These are phyloP conservation scores for Trichoderma polysporum DNA, from an alignment of 2,329 filamentous ascomycete genomes.

Conservation along the genomic window DNA sequence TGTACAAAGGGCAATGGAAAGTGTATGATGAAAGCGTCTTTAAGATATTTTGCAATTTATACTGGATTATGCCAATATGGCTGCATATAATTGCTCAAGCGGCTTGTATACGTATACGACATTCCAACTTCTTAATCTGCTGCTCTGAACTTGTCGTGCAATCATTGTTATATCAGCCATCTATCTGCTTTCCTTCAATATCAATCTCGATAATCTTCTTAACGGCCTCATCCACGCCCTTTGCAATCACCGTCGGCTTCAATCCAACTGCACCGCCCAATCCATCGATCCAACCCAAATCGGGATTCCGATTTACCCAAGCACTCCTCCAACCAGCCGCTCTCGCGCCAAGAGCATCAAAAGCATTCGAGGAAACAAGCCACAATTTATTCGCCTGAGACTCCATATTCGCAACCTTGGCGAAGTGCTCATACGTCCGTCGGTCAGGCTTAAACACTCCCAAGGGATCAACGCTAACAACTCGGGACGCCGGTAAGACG, in stretches of 20 bases:
- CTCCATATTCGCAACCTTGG: constrained; percentile 48
- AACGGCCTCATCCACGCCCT: constrained; percentile 58
- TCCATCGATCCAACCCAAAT: constrained; percentile 63
- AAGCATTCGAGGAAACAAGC: constrained; percentile 71
- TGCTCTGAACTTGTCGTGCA: no score
- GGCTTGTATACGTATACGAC: no score
- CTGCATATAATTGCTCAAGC: no score
- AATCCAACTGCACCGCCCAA: constrained; percentile 48
- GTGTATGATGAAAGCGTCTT: no score
- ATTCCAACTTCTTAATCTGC: no score
- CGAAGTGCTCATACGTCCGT: constrained; percentile 60
- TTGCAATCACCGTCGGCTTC: constrained; percentile 54
- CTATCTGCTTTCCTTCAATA: neutral
- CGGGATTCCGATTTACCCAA: constrained; percentile 63
- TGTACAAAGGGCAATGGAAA: no score
- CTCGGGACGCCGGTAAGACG: constrained; percentile 43
- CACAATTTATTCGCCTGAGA: constrained; percentile 54
- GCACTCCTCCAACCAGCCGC: constrained; percentile 60
- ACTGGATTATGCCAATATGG: no score
- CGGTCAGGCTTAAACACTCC: constrained; percentile 64
- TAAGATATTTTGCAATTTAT: no score
- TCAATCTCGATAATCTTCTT: constrained; percentile 30
- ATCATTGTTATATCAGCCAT: neutral
- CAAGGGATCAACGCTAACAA: constrained; percentile 62
- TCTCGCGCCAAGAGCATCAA: constrained; percentile 67